A percentile compares a stretch with the other conserved stretches of the same genome.
Evolutionary conservation across 257 asterid species (phyloP).

Genomic region (Solanum habrochaites): DNA sequence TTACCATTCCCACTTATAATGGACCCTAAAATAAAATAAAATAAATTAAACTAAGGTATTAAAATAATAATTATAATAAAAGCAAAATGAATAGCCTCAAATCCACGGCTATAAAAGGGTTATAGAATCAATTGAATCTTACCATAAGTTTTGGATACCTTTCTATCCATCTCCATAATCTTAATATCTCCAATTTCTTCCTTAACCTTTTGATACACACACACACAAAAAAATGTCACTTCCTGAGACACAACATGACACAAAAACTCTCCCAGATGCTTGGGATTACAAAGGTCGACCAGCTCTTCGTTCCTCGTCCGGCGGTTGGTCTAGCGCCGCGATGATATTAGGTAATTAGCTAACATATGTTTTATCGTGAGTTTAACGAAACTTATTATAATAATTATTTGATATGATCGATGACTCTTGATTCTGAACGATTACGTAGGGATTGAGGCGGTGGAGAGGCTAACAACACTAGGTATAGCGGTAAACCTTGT

Average conservation of each 20-base stretch:
- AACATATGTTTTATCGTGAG: neutral
- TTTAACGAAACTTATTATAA: neutral
- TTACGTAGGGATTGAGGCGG: slow-evolving; percentile 43
- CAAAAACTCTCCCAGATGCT: slow-evolving; percentile 51
- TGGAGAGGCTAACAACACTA: slow-evolving; percentile 75
- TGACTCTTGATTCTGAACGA: neutral
- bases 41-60: neutral
- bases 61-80: neutral
- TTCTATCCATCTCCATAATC: neutral
- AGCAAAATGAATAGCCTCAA: neutral
- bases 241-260: slow-evolving; percentile 45
- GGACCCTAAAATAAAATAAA: neutral
- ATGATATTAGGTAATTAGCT: slow-evolving; percentile 53
- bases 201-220: neutral
- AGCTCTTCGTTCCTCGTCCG: slow-evolving; percentile 52
- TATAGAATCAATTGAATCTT: slow-evolving; percentile 2
- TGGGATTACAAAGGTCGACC: slow-evolving; percentile 78
- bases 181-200: neutral
- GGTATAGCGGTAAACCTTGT: slow-evolving; percentile 88
- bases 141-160: neutral
- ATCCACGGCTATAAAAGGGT: slow-evolving; percentile 15
- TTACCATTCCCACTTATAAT: neutral
- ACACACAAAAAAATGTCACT: slow-evolving; percentile 33
- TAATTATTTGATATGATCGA: neutral
- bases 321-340: slow-evolving; percentile 80